Evolutionary conservation across 208 protist species (phyloP).

Genomic region (Wallacemonas sp.): DNA sequence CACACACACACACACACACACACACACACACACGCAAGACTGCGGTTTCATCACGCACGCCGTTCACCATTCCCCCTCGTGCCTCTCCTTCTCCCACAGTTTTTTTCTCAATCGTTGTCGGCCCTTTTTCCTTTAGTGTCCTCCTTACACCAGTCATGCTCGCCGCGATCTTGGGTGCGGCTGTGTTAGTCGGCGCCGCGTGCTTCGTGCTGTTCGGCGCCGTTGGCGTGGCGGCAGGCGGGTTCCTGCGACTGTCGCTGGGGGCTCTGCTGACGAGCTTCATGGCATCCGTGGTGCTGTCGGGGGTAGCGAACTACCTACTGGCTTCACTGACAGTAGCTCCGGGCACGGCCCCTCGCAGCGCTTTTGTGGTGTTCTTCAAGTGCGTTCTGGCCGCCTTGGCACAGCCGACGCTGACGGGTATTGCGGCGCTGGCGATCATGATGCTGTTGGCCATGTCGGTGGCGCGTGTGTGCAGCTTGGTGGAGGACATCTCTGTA

Average conservation of each 20-base stretch:
- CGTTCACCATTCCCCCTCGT: too few species aligned
- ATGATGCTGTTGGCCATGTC: conserved; percentile 40
- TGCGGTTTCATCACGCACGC: too few species aligned
- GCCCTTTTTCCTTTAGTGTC: too few species aligned
- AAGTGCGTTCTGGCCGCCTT: conserved; percentile 44
- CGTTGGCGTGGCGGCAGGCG: conserved; percentile 30
- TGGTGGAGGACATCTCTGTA: conserved; percentile 72
- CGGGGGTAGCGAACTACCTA: conserved; percentile 29
- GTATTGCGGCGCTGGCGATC: conserved; percentile 46
- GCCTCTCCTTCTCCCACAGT: too few species aligned
- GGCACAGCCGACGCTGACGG: conserved; percentile 64
- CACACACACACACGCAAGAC: too few species aligned
- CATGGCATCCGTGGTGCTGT: conserved; percentile 39
- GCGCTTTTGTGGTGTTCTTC: conserved; percentile 24
- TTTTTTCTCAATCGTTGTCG: too few species aligned
- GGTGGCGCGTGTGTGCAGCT: conserved; percentile 27
- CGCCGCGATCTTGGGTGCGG: conserved; percentile 10
- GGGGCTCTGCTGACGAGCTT: conserved; percentile 44
- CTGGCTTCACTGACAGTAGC: conserved; percentile 18
- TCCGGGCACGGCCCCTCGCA: conserved; percentile 3
- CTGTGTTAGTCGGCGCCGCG: conserved; percentile 20
- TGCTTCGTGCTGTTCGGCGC: conserved; percentile 31
- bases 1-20: too few species aligned
- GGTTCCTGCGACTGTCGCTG: conserved; percentile 39
- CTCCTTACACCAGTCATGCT: conserved; percentile 4